Base-by-base conservation (phyloP, 169 alveolate genomes). In the Babesia caballi region DNA sequence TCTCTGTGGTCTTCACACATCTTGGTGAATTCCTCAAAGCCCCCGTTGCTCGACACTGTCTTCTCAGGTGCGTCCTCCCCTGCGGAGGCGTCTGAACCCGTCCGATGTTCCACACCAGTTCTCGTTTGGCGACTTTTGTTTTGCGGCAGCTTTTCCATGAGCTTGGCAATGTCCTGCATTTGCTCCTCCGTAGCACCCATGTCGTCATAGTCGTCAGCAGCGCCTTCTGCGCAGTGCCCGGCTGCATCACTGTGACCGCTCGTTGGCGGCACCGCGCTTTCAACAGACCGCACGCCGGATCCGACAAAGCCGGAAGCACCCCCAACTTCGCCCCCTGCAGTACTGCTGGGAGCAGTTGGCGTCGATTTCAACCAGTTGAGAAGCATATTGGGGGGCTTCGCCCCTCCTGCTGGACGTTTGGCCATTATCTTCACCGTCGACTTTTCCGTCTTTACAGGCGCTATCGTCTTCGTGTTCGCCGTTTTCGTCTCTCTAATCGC, bases 301-400 rank as follows among this genome's bases (percentile, higher is more conserved):
- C 15, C 42, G 1, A 56, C 17, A 0, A 11, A 8, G 3, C 38
- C 28, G 6, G 17, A 17, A n/a, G n/a, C 23, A 40, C 19, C 67
- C 12, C 17, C n/a, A 21, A 7, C 42, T 2, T 60, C 38, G 21
- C 44, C 70, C 11, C 56, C 57, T 30, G 66, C 0, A 33, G 61
- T n/a, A 0, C 40, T 3, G 14, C 40, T 30, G 7, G 27, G 27
- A 0, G 58, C 17, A 9, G 36, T 27, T 15, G 51, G 4, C 25
- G 60, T 25, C 9, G 73, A 28, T 44, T 63, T 63, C 33, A 78
- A 44, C 87, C 87, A 78, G 30, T 54, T 78, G 67, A 78, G 75
- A 1, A 78, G 52, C 82, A 78, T 68, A 28, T 49, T 63, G 3
- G 73, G 73, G 7, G 41, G 51, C n/a, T 49, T 63, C 6, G 58